Percentiles rank a stretch among this genome's conserved stretches.
Conservation (phyloP, 1,139 yeast species). For the Ogataea hybrid region DNA sequence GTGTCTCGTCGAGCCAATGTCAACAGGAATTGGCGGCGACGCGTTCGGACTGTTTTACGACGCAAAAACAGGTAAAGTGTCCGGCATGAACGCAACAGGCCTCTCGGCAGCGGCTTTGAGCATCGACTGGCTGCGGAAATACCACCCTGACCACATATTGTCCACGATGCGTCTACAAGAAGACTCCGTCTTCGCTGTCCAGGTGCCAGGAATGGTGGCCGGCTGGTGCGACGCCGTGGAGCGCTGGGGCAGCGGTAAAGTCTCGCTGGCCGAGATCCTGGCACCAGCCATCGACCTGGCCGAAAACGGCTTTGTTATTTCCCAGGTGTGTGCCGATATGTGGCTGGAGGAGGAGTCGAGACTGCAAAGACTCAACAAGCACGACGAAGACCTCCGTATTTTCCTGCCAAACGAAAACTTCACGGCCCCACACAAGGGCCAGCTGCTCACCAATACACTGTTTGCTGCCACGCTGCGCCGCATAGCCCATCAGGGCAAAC, state of each 20-base stretch:
- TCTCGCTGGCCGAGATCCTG: conserved; percentile 55
- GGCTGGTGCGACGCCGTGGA: conserved; percentile 73
- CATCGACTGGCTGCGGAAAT: conserved; percentile 47
- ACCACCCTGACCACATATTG: conserved; percentile 29
- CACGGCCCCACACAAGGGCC: conserved; percentile 59
- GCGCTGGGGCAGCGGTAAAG: conserved; percentile 72
- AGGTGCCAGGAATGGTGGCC: conserved; percentile 77
- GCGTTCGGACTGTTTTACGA: conserved; percentile 67
- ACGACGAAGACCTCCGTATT: conserved; percentile 35
- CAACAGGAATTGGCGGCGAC: conserved; percentile 86
- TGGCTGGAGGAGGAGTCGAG: conserved; percentile 46
- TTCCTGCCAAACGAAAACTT: conserved; percentile 39
- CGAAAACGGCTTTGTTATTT: conserved; percentile 63
- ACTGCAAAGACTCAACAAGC: conserved; percentile 40
- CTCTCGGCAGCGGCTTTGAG: conserved; percentile 55
- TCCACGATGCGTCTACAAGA: conserved; percentile 37
- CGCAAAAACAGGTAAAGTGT: conserved; percentile 46
- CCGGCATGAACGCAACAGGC: conserved; percentile 78
- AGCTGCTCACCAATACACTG: conserved; percentile 49
- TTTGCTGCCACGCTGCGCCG: conserved; percentile 53
- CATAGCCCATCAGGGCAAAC: conserved; percentile 57
- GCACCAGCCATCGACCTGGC: conserved; percentile 74
- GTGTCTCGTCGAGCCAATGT: conserved; percentile 69
- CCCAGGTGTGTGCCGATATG: conserved; percentile 53
- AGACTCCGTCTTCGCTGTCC: conserved; percentile 57